Base-by-base conservation (phyloP, 768 basidiomycete species). In the Aureoboletus auriporus region DNA sequence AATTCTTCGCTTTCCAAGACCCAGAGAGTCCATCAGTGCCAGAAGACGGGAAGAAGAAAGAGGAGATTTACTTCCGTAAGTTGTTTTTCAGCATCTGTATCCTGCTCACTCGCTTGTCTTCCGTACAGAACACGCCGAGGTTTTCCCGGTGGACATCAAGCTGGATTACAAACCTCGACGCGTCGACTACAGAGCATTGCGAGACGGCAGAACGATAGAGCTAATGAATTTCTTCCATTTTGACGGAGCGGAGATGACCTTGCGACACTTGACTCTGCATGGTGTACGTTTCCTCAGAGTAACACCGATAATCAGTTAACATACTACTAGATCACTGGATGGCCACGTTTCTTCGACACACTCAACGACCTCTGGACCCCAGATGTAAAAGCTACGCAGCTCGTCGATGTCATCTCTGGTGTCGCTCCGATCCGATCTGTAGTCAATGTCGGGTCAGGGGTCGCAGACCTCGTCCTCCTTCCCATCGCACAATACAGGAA, bases 211-310 rank as follows among this genome's bases (percentile, higher is more conserved):
- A 66, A 93, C 93, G 0, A 95, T 95, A 51, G 96, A 99, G 63
- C 69, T 99, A 39, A 98, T 99, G 95, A 99, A 99, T 64, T 98
- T 99, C 68, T 99, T 99, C 84, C 94, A 98, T 69, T 99, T 98
- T 56, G 96, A 98, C 58, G 94, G 92, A 1, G 89, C 95, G 4
- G 96, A 97, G 67, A 98, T 99, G 93, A 96, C 93, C 0, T 68
- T 99, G 44, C 77, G 96, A 48, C 93, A 96, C 60, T 86, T 98
- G 54, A 92, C 90, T 14, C 65, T 98, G 29, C 82, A 86, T 51
- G 96, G 96, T 28, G 94, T 97, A 65, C 62, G 91, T 75, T 12
- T 37, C 16, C 14, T 54, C 40, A n/a, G 13, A 30, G 34, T 29
- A 26, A 47, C 37, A 14, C 27, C 12, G 23, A 36, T 33, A 53